phyloP scores from a whole-genome alignment of 495 filamentous ascomycete genomes.

The Talaromyces nanjingensis region DNA sequence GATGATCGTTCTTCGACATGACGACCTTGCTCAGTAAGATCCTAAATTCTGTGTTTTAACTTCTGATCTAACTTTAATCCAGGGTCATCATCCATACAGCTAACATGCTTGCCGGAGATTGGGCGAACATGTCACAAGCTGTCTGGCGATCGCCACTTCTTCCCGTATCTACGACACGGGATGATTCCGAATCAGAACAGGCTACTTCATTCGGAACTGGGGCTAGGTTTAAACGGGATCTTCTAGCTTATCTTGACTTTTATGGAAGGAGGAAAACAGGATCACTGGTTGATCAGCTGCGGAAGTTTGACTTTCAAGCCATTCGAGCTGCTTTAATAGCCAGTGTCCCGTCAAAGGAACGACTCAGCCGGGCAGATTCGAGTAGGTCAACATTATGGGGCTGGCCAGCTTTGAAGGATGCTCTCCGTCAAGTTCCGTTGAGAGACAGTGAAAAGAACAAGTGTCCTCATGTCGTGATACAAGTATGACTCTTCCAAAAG shows the following conservation, averaged over 20 bases:
- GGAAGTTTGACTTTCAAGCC: constrained; percentile 60
- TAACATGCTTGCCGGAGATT: constrained; percentile 82
- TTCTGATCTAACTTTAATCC: too few relatives aligned
- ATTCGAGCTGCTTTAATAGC: constrained; percentile 70
- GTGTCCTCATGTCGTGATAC: constrained; percentile 64
- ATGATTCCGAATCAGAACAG: constrained; percentile 9
- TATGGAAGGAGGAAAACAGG: constrained; percentile 55
- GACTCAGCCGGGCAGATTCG: constrained; percentile 26
- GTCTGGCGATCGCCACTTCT: constrained; percentile 75
- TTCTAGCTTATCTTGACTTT: constrained; percentile 63
- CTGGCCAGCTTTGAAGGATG: constrained; percentile 60
- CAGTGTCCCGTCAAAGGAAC: constrained; percentile 65
- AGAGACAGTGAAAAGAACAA: too few relatives aligned
- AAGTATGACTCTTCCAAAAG: too few relatives aligned
- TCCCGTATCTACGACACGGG: constrained; percentile 28
- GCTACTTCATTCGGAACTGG: constrained; percentile 48
- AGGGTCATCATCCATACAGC: too few relatives aligned
- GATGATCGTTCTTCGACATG: constrained; percentile 72
- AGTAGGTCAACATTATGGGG: constrained; percentile 55
- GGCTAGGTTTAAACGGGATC: constrained; percentile 64
- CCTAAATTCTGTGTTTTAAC: too few relatives aligned
- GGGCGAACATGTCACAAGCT: constrained; percentile 81
- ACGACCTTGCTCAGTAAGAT: constrained; percentile 68
- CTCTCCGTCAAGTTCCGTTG: constrained; percentile 49
- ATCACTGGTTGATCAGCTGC: constrained; percentile 48